Percentiles rank a stretch among this genome's conserved stretches.
Conservation (phyloP, 2,329 filamentous ascomycete genomes). For the Hypoxylon sp. region DNA sequence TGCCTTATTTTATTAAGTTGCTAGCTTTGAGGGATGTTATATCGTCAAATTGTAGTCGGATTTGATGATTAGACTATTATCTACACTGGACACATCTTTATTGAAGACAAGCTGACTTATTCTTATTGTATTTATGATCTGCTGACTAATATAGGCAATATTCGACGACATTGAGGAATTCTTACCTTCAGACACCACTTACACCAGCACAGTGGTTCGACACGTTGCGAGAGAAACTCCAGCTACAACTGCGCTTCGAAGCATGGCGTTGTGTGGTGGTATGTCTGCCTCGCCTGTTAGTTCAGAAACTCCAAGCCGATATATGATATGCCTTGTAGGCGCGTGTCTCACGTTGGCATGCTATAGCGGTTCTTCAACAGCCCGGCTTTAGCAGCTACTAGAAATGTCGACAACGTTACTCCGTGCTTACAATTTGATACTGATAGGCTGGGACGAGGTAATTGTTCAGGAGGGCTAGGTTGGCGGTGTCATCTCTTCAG, state of each 20-base stretch:
- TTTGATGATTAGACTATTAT: neutral
- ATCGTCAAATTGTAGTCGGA: conserved; percentile 6
- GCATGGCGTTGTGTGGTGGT: conserved; percentile 3
- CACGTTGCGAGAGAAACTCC: conserved; percentile 31
- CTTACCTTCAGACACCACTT: neutral
- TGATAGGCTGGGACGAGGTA: neutral
- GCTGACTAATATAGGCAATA: conserved; percentile 20
- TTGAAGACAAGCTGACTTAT: conserved; percentile 21
- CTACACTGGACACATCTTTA: neutral
- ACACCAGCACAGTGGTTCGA: conserved; percentile 23
- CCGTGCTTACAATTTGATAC: conserved; percentile 19
- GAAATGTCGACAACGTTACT: conserved; percentile 13
- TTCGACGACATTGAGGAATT: conserved; percentile 16
- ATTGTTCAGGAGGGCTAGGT: neutral
- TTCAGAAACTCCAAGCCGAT: conserved; percentile 37
- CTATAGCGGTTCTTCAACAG: neutral
- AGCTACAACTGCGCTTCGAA: conserved; percentile 21
- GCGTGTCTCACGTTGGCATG: neutral
- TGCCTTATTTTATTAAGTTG: neutral
- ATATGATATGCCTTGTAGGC: conserved; percentile 1
- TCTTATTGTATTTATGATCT: conserved; percentile 17
- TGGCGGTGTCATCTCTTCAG: conserved; percentile 5
- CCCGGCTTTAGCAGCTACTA: neutral
- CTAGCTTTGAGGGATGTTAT: neutral
- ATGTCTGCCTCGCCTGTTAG: neutral